These are phyloP conservation scores for Gossypium mustelinum DNA, from an alignment of 345 rosid genomes.

Conservation along the genomic window DNA sequence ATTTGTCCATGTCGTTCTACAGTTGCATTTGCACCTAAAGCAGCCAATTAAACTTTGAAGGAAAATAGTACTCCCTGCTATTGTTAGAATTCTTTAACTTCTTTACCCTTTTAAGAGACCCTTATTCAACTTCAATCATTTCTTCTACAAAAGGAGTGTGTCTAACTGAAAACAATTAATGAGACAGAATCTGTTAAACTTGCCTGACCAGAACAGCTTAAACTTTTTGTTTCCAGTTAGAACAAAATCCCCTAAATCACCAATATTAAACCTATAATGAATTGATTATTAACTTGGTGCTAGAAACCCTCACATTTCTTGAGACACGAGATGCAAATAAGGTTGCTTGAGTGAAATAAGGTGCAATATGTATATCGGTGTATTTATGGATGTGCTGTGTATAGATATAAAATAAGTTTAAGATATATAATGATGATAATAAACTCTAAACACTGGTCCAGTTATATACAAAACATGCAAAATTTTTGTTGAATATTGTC, in stretches of 20 bases:
- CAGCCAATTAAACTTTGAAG: conserved; percentile 1
- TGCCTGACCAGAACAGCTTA: not conserved
- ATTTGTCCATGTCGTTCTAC: not conserved
- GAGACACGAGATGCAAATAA: not conserved
- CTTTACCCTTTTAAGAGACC: not conserved
- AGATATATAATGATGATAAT: not conserved
- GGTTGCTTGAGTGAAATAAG: not conserved
- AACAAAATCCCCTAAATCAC: not conserved
- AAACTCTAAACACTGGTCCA: no score
- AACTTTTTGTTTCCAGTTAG: not conserved
- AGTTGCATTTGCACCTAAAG: not conserved
- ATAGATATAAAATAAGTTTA: not conserved
- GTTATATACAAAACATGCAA: no score
- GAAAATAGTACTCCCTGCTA: not conserved
- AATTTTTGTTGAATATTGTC: no score
- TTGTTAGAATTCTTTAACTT: not conserved
- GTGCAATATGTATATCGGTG: not conserved
- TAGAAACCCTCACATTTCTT: not conserved
- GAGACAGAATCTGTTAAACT: not conserved
- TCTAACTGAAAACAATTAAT: not conserved
- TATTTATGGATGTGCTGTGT: not conserved
- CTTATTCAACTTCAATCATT: not conserved
- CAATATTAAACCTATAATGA: not conserved
- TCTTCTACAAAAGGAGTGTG: not conserved
- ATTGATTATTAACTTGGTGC: not conserved